These are phyloP conservation scores for Phaeotremella skinneri DNA, from an alignment of 768 basidiomycete species.

Conservation along the genomic window DNA sequence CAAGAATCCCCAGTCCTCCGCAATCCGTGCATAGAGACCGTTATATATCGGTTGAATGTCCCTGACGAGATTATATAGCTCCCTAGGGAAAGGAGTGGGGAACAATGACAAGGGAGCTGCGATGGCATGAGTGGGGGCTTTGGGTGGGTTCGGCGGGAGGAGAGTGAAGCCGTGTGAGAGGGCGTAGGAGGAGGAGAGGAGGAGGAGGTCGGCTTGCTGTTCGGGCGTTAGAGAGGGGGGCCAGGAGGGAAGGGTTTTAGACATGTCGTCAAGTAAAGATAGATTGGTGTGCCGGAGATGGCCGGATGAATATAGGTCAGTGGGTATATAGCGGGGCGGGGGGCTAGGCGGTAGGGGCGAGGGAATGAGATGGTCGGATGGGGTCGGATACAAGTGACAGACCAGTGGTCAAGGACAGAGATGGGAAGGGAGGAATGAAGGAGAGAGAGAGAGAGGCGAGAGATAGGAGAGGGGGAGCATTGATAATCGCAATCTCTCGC, in stretches of 20 bases:
- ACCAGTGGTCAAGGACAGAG: neutral
- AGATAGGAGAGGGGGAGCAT: neutral
- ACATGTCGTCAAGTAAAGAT: neutral
- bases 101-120: conserved; percentile 87
- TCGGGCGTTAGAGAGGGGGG: conserved; percentile 65
- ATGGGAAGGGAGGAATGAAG: neutral
- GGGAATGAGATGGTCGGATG: neutral
- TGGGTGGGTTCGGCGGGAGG: conserved; percentile 57
- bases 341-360: too few relatives aligned
- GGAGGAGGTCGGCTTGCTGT: conserved; percentile 63
- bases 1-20: conserved; percentile 73
- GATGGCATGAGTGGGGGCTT: conserved; percentile 63
- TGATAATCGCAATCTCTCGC: neutral
- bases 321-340: too few relatives aligned
- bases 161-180: conserved; percentile 69
- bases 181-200: conserved; percentile 75
- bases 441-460: too few relatives aligned
- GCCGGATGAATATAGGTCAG: neutral
- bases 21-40: conserved; percentile 76
- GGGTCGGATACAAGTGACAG: neutral
- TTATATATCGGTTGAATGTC: conserved; percentile 76
- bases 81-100: conserved; percentile 79
- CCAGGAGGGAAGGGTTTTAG: conserved; percentile 57
- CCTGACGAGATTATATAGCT: conserved; percentile 65
- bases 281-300: neutral